Conservation (phyloP, 2,329 filamentous ascomycete genomes). For the Ophiostoma ips region DNA sequence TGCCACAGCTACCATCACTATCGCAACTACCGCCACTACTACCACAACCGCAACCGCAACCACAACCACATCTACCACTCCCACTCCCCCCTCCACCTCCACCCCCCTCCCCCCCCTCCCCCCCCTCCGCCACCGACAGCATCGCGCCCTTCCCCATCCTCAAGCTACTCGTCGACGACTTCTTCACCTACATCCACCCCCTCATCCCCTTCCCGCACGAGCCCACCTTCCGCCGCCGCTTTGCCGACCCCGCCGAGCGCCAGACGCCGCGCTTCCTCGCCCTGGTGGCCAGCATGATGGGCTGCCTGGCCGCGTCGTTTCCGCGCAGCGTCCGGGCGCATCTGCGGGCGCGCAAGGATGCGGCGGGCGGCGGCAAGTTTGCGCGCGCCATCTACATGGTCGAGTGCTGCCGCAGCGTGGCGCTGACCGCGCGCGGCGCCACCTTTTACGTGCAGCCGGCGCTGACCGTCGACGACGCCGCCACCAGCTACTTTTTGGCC, state of each 20-base stretch:
- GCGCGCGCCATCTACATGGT: constrained; percentile 52
- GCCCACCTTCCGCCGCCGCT: constrained; percentile 58
- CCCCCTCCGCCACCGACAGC: constrained; percentile 37
- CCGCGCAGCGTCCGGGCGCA: constrained; percentile 57
- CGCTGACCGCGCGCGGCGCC: constrained; percentile 50
- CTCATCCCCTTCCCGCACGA: constrained; percentile 67
- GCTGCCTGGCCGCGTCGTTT: constrained; percentile 59
- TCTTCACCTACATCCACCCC: constrained; percentile 71
- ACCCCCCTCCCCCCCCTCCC: not conserved
- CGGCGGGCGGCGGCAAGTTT: not conserved
- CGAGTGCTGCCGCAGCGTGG: constrained; percentile 55
- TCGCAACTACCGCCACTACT: not conserved
- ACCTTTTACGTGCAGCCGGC: constrained; percentile 33
- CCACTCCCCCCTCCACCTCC: not conserved
- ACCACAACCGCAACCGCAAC: not conserved
- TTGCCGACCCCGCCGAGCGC: constrained; percentile 52
- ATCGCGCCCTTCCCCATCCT: constrained; percentile 58
- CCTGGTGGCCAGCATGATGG: constrained; percentile 61
- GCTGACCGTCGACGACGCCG: constrained; percentile 40
- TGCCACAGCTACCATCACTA: not conserved
- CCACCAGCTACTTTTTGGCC: constrained; percentile 63
- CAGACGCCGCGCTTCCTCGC: constrained; percentile 54
- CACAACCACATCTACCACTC: not conserved
- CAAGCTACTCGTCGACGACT: constrained; percentile 61
- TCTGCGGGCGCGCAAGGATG: constrained; percentile 34